Evolutionary conservation across 257 asterid genomes (phyloP), one percentile per base, ranked within the genome.

Genomic region (Anisodus tanguticus): DNA sequence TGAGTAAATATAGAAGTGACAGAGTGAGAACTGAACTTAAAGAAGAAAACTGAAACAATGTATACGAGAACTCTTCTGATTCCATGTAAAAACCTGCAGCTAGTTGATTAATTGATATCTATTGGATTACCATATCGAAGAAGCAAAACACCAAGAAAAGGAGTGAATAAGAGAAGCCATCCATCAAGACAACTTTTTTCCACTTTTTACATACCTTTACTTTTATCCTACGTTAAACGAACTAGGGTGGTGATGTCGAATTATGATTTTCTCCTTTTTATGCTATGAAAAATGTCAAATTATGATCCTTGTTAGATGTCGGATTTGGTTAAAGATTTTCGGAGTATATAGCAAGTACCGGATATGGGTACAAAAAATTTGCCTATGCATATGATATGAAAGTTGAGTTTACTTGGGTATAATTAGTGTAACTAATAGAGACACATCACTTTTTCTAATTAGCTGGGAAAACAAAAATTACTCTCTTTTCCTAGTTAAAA

Each of bases 11-110:
- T n/a, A 39, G 79, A 70, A 69, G 13, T 43, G 55, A 43, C 35
- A 70, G 31, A 67, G 76, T 9, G 39, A 16, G 17, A 59, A 43
- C 39, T n/a, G 37, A 71, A 71, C 37, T 43, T 45, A 10, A 17
- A 45, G 54, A 71, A 45, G 39, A 26, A 63, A 45, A 71, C 17
- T 45, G 58, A 43, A 71, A 71, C 57, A n/a, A 45, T 71, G 58
- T 43, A 19, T n/a, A 4, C 17, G 12, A 71, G 9, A 71, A 16
- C 15, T n/a, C 45, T 71, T 71, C 39, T 41, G 79, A n/a, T 71
- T 71, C 79, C 58, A 71, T 71, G 10, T 4, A 71, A 9, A 71
- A 70, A 71, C 79, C n/a, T 71, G 79, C 17, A 71, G 79, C 58
- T 45, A 71, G 58, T 45, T 71, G 58, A 45, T 71, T 71, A 37